Percentiles rank a stretch among this genome's conserved stretches.
These are phyloP conservation scores for Somion occarium DNA, from an alignment of 1,284 basidiomycete genomes.

Conservation along the genomic window DNA sequence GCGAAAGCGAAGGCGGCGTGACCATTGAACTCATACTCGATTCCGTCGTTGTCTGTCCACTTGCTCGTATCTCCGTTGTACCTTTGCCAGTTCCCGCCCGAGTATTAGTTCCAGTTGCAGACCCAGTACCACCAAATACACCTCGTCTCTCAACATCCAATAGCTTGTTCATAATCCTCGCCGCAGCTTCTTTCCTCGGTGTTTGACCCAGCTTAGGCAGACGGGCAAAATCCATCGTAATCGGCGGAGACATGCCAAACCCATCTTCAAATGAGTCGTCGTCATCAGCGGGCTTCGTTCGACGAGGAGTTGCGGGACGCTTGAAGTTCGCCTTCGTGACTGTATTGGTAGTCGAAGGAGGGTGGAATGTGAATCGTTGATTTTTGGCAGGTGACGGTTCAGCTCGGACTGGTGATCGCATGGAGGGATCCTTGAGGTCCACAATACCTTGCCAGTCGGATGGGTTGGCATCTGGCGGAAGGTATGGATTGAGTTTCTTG, in stretches of 20 bases:
- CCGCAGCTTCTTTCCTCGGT: slow-evolving; percentile 62
- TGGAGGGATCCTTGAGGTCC: slow-evolving; percentile 59
- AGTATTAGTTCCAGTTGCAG: background rate
- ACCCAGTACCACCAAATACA: slow-evolving; percentile 13
- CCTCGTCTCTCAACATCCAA: slow-evolving; percentile 30
- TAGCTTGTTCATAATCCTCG: slow-evolving; percentile 58
- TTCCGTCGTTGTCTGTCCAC: slow-evolving; percentile 35
- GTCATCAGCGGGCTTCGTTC: slow-evolving; percentile 15
- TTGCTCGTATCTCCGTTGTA: too few relatives aligned
- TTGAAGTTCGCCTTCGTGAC: background rate
- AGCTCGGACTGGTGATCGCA: slow-evolving; percentile 15
- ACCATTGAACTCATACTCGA: slow-evolving; percentile 63
- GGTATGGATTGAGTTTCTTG: slow-evolving; percentile 60
- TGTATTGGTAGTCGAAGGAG: background rate
- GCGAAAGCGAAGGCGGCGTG: slow-evolving; percentile 62
- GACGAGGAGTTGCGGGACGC: slow-evolving; percentile 23
- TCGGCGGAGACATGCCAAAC: slow-evolving; percentile 85
- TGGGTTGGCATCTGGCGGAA: slow-evolving; percentile 45
- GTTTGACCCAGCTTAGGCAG: slow-evolving; percentile 52
- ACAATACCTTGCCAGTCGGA: slow-evolving; percentile 70
- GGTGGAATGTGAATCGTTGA: background rate
- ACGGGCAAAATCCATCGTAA: slow-evolving; percentile 78
- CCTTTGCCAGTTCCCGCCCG: slow-evolving; percentile 12
- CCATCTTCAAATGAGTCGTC: slow-evolving; percentile 49
- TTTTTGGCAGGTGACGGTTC: background rate